Conservation (phyloP, 192 early-diverging fungal genomes). For the Entomortierella beljakovae region DNA sequence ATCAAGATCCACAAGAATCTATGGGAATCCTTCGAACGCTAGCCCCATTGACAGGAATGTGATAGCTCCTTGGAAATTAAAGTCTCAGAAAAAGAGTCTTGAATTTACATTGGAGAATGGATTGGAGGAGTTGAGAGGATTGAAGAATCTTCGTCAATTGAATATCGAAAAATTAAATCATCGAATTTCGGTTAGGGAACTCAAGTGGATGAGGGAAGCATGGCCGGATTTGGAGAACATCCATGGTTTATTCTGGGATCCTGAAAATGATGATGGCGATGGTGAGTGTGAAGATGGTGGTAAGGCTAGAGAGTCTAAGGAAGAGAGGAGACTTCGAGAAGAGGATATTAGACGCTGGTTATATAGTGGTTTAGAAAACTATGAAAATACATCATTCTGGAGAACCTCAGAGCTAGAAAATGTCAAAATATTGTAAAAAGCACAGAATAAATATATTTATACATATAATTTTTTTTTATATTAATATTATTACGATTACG, state of each 20-base stretch:
- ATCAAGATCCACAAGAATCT: neutral
- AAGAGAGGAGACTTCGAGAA: conserved; percentile 5
- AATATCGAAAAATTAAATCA: conserved; percentile 1
- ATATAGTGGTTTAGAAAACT: neutral
- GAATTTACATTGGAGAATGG: conserved; percentile 10
- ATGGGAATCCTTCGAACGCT: neutral
- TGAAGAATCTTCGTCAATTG: conserved; percentile 4
- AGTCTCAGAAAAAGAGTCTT: neutral
- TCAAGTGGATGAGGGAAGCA: conserved; percentile 7
- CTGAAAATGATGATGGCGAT: neutral
- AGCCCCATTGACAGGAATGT: neutral
- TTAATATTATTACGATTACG: no score
- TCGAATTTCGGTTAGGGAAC: neutral
- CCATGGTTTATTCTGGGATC: neutral
- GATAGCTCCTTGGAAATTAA: neutral
- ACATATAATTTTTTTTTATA: no score
- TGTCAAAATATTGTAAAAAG: no score
- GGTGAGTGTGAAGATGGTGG: conserved; percentile 4
- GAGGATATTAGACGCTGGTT: neutral
- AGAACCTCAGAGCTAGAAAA: no score
- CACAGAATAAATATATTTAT: no score
- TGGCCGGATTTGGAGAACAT: conserved; percentile 8
- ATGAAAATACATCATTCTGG: neutral
- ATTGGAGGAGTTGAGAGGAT: neutral
- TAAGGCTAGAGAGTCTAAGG: neutral